Percentiles rank a stretch among this genome's conserved stretches.
phyloP scores from a whole-genome alignment of 2,329 filamentous ascomycete species.

The Phoma sp. region DNA sequence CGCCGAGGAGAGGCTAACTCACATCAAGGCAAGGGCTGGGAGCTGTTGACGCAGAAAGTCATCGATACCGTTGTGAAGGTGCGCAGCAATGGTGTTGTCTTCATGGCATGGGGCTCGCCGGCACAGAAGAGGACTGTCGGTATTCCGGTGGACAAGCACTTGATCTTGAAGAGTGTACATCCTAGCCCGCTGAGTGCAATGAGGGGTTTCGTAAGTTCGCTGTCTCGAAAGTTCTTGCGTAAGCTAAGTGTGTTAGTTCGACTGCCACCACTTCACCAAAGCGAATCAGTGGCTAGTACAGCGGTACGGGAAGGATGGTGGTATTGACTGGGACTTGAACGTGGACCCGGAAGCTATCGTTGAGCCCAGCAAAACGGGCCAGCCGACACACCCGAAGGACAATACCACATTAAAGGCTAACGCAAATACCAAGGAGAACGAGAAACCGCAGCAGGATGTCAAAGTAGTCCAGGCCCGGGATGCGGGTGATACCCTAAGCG shows the following conservation, averaged over 20 bases:
- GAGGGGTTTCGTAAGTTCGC: conserved; percentile 71
- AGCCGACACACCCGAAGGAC: conserved; percentile 28
- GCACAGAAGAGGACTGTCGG: conserved; percentile 80
- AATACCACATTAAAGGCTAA: background rate
- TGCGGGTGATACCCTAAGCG: background rate
- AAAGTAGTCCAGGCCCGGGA: background rate
- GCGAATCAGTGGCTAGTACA: conserved; percentile 84
- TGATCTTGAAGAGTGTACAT: conserved; percentile 86
- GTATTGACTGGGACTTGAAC: conserved; percentile 83
- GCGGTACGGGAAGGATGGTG: conserved; percentile 79
- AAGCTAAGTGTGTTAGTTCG: conserved; percentile 62
- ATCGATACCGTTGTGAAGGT: conserved; percentile 86
- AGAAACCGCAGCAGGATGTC: background rate
- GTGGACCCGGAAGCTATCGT: conserved; percentile 50
- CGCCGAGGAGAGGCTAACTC: conserved; percentile 87
- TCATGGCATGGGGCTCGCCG: conserved; percentile 90
- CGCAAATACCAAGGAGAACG: conserved; percentile 8
- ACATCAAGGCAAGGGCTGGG: conserved; percentile 89
- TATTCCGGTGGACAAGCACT: conserved; percentile 76
- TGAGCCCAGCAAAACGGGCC: conserved; percentile 26
- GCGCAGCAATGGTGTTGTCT: conserved; percentile 83
- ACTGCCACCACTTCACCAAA: conserved; percentile 80
- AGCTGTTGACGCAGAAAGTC: conserved; percentile 87
- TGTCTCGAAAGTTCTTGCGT: background rate
- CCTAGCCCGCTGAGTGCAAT: conserved; percentile 90